Conservation (phyloP, 345 rosid species). For the Aquilaria malaccensis region DNA sequence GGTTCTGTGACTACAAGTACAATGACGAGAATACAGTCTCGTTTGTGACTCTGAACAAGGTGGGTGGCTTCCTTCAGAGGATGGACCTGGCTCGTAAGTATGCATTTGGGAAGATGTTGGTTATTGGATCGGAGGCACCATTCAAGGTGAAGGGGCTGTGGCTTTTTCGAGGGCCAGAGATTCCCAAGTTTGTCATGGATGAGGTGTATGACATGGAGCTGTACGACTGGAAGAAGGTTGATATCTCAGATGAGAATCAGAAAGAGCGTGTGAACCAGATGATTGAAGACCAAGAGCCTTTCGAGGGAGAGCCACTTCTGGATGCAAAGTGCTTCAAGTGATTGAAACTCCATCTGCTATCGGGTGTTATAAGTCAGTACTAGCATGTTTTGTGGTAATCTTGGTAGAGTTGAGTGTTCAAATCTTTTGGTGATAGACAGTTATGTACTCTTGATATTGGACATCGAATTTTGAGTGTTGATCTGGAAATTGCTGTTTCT, state of each 20-base stretch:
- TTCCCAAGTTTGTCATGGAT: constrained; percentile 77
- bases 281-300: constrained; percentile 92
- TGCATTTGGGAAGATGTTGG: constrained; percentile 94
- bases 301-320: constrained; percentile 86
- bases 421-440: too few relatives aligned
- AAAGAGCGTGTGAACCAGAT: constrained; percentile 92
- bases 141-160: constrained; percentile 92
- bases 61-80: constrained; percentile 90
- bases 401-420: too few relatives aligned
- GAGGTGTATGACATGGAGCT: constrained; percentile 99
- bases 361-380: too few relatives aligned
- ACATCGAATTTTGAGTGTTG: too few relatives aligned
- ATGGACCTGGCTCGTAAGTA: constrained; percentile 97
- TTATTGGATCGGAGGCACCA: constrained; percentile 72
- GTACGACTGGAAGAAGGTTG: constrained; percentile 90
- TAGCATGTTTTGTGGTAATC: too few relatives aligned
- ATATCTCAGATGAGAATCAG: constrained; percentile 69
- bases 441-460: too few relatives aligned
- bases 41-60: constrained; percentile 88
- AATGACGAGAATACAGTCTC: constrained; percentile 91
- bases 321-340: constrained; percentile 99
- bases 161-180: constrained; percentile 91
- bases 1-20: constrained; percentile 99
- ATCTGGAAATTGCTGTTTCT: too few relatives aligned
- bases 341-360: background rate